phyloP scores from a whole-genome alignment of 2,329 filamentous ascomycete genomes.

The Colletotrichum melonis region DNA sequence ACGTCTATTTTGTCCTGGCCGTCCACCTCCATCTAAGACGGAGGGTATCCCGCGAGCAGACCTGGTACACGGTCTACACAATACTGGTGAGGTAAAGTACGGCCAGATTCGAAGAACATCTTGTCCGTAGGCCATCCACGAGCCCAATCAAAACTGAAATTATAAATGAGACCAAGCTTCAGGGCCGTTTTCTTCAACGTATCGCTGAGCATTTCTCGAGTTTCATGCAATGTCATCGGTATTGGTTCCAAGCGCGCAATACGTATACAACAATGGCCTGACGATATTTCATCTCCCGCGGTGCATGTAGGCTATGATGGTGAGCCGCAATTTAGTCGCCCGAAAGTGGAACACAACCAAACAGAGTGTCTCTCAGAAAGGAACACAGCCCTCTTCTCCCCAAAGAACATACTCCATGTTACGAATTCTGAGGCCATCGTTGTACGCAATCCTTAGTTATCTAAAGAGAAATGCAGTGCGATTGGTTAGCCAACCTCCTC shows the following conservation, averaged over 20 bases:
- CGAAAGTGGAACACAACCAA: not conserved
- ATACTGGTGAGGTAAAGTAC: not conserved
- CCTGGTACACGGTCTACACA: not conserved
- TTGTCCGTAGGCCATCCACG: too few relatives aligned
- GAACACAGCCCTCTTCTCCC: not conserved
- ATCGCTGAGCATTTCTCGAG: not conserved
- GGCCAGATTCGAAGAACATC: not conserved
- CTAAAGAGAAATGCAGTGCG: not conserved
- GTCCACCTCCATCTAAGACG: not conserved
- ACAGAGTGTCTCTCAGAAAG: not conserved
- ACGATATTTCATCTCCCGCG: not conserved
- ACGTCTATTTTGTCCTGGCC: not conserved
- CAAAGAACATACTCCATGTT: not conserved
- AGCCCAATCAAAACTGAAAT: not conserved
- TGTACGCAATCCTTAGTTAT: not conserved
- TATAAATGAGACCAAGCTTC: not conserved
- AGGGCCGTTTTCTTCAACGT: not conserved
- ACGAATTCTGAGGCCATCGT: not conserved
- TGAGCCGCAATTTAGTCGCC: not conserved
- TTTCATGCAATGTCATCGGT: not conserved
- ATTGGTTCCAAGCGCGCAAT: not conserved
- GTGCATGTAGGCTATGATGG: not conserved
- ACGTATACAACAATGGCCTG: not conserved
- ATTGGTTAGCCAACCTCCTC: not conserved
- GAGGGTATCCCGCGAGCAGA: not conserved